Conservation (phyloP, 2,329 filamentous ascomycete species). For the Pseudocercospora eumusae region DNA sequence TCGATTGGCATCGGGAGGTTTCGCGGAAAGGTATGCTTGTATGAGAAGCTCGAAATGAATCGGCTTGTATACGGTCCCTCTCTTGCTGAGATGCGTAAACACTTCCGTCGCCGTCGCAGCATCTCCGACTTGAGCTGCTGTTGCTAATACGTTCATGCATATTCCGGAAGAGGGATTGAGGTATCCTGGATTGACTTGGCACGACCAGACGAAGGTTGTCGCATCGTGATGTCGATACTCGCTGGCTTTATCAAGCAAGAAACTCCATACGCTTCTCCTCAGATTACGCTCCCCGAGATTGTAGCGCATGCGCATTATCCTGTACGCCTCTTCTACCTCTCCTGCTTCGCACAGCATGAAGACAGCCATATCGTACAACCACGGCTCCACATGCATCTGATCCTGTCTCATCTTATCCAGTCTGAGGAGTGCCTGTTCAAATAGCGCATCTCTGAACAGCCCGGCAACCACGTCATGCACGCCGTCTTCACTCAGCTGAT, state of each 20-base stretch:
- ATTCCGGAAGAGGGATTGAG: conserved; percentile 66
- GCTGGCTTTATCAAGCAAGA: conserved; percentile 75
- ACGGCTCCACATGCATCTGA: conserved; percentile 60
- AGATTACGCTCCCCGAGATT: conserved; percentile 47
- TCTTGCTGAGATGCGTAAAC: conserved; percentile 64
- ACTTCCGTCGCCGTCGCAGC: conserved; percentile 68
- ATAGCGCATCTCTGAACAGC: conserved; percentile 75
- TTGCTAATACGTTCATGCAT: conserved; percentile 68
- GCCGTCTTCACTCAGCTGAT: conserved; percentile 61
- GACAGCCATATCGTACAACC: conserved; percentile 78
- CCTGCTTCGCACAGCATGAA: conserved; percentile 70
- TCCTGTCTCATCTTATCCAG: conserved; percentile 66
- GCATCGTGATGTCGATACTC: conserved; percentile 60
- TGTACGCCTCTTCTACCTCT: conserved; percentile 75
- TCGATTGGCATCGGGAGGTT: conserved; percentile 58
- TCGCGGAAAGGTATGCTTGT: conserved; percentile 64
- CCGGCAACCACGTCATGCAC: conserved; percentile 70
- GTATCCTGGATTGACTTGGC: conserved; percentile 60
- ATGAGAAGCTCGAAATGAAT: conserved; percentile 81
- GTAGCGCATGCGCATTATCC: conserved; percentile 63
- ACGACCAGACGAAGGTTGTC: conserved; percentile 70
- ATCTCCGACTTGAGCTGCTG: conserved; percentile 70
- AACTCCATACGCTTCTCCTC: conserved; percentile 64
- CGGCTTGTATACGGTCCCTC: conserved; percentile 59
- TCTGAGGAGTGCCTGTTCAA: conserved; percentile 74